Base-by-base conservation (phyloP, 192 early-diverging fungal species). In the Allomyces arbusculus region DNA sequence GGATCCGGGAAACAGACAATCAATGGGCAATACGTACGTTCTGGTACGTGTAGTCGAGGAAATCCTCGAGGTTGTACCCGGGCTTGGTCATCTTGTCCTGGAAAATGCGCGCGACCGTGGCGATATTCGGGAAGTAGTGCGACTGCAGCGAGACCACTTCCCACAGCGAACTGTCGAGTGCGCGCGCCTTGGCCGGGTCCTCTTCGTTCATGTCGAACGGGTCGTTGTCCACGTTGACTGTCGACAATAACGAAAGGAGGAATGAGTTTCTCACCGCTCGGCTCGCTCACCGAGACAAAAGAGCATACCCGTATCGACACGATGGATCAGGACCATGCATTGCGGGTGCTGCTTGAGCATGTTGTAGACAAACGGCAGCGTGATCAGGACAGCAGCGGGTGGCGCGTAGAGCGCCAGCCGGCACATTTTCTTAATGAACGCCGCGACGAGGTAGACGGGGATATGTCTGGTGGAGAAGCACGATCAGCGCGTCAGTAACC, bases 301-400 rank as follows among this genome's bases (percentile, higher is more conserved):
- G 0, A 3, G 33, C 33, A 7, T 40, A 40, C 33, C 33, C 33
- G 33, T 40, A 40, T 40, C 33, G 33, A 40, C 72, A 11, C 82
- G 70, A 69, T 97, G 94, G 67, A 99, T 95, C 43, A 95, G 70
- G 24, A 75, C 73, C 80, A 95, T 89, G 69, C 90, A 92, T 58
- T 82, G 82, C 4, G 95, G 91, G 72, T 99, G 95, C 10, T 82
- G 80, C 74, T 91, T 90, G 55, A 99, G 75, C 24, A 99, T 74
- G 67, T 95, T 97, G 76, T 91, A 94, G 14, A 94, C 84, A 69
- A 94, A 78, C 2, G 95, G 92, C n/a, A 99, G 81, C 9, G 89
- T 77, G 3, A 86, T 86, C 9, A 95, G 81, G 63, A 86, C 84
- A 16, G 84, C 91, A 6, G 91, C 80, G 23, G 94, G 95, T 23